Evolutionary conservation across 352 stramenopile genomes (phyloP).

Genomic region (Halophytophthora batemanensis): DNA sequence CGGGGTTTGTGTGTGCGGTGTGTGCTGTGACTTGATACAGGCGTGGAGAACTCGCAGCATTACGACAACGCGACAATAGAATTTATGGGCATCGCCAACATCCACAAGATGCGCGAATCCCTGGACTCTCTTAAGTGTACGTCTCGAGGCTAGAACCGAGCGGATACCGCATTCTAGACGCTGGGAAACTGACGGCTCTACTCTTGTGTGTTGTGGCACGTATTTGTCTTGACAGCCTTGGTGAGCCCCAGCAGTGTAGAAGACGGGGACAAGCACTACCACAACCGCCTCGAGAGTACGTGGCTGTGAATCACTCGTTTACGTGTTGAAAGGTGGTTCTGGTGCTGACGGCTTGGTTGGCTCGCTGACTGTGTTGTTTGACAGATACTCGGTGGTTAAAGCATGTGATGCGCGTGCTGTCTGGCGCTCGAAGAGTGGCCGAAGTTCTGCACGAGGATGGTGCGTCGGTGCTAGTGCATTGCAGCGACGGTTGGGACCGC

Average conservation of each 20-base stretch:
- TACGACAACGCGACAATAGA: slow-evolving; percentile 89
- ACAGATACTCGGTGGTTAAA: slow-evolving; percentile 81
- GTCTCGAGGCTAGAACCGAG: slow-evolving; percentile 48
- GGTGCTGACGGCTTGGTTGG: too few species aligned
- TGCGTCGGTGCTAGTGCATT: slow-evolving; percentile 78
- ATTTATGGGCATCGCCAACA: slow-evolving; percentile 89
- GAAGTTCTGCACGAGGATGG: slow-evolving; percentile 72
- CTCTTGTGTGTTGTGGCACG: slow-evolving; percentile 5
- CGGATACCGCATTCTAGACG: background rate
- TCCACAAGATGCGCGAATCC: slow-evolving; percentile 79
- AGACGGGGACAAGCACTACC: slow-evolving; percentile 87
- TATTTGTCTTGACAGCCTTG: slow-evolving; percentile 52
- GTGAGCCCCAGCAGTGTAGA: slow-evolving; percentile 83
- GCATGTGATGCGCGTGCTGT: slow-evolving; percentile 76
- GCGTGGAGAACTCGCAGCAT: slow-evolving; percentile 94
- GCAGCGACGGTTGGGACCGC: slow-evolving; percentile 84
- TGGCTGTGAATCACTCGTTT: too few species aligned
- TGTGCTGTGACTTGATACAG: too few species aligned
- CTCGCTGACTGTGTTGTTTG: too few species aligned
- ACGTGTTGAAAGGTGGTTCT: too few species aligned
- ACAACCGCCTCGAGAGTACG: slow-evolving; percentile 83
- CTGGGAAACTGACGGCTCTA: slow-evolving; percentile 3
- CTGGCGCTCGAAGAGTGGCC: slow-evolving; percentile 70
- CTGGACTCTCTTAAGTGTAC: slow-evolving; percentile 80
- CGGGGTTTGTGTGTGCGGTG: too few species aligned